Evolutionary conservation across 441 rosid species (phyloP).

Genomic region (Populus hybrid): DNA sequence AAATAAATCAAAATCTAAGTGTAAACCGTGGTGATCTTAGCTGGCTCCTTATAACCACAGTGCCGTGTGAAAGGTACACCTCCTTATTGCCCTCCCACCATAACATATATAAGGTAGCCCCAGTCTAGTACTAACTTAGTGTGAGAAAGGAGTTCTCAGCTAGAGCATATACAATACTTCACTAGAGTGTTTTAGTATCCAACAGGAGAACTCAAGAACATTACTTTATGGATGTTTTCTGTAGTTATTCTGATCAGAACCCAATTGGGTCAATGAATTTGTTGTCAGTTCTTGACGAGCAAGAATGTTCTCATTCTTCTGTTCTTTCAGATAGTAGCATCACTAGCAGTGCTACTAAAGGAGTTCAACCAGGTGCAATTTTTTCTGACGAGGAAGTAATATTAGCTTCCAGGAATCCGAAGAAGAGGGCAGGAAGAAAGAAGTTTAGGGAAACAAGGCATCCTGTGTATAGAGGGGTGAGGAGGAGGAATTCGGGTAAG

Average conservation of each 20-base stretch:
- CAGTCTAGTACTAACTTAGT: no score
- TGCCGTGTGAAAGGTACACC: slow-evolving; percentile 20
- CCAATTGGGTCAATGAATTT: not conserved
- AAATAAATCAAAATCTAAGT: not conserved
- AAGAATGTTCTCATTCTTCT: slow-evolving; percentile 24
- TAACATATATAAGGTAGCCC: not conserved
- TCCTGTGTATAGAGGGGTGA: slow-evolving; percentile 77
- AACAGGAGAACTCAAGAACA: not conserved
- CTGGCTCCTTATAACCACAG: slow-evolving; percentile 28
- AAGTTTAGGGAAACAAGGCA: slow-evolving; percentile 83
- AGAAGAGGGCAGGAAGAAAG: slow-evolving; percentile 80
- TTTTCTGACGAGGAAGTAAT: slow-evolving; percentile 47
- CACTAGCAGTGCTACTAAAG: not conserved
- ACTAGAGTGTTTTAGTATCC: not conserved
- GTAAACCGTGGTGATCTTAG: slow-evolving; percentile 5
- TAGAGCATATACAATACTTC: not conserved
- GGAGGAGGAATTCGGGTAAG: slow-evolving; percentile 64
- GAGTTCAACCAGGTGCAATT: not conserved
- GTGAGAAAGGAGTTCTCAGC: not conserved
- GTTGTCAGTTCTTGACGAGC: slow-evolving; percentile 1
- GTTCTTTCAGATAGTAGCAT: slow-evolving; percentile 32
- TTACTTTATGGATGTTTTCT: slow-evolving; percentile 22
- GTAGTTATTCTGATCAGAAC: slow-evolving; percentile 17
- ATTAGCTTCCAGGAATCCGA: slow-evolving; percentile 70
- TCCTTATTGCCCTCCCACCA: not conserved